Conservation (phyloP, 345 rosid species). For the Aquilaria sinensis region DNA sequence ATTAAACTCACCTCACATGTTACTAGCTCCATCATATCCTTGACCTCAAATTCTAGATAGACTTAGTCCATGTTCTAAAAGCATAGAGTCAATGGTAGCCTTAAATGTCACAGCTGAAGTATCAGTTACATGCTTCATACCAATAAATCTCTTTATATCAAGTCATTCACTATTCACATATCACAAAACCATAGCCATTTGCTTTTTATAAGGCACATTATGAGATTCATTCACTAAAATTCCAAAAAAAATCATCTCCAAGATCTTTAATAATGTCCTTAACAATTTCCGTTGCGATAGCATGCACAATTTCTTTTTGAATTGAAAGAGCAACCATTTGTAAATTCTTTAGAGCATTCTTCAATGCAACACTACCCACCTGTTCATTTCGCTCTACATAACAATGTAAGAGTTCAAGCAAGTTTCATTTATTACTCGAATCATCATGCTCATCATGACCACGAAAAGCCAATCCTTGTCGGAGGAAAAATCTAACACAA, state of each 20-base stretch:
- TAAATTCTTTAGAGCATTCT: slow-evolving; percentile 1
- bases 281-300: no score
- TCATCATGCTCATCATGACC: slow-evolving; percentile 9
- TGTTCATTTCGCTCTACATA: not conserved
- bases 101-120: slow-evolving; percentile 2
- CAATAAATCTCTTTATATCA: slow-evolving; percentile 5
- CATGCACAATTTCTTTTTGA: not conserved
- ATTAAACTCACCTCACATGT: not conserved
- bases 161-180: slow-evolving; percentile 1
- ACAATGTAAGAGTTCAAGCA: slow-evolving; percentile 8
- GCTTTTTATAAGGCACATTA: slow-evolving; percentile 1
- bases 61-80: not conserved
- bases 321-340: not conserved
- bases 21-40: not conserved
- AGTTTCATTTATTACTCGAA: slow-evolving; percentile 4
- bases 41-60: not conserved
- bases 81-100: no score
- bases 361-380: not conserved
- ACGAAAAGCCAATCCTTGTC: slow-evolving; percentile 6
- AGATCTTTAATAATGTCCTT: no score
- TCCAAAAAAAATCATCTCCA: not conserved
- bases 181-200: slow-evolving; percentile 1
- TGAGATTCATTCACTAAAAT: slow-evolving; percentile 14
- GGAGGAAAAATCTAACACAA: slow-evolving; percentile 1
- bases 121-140: not conserved